These are phyloP conservation scores for Boletus edulis DNA, from an alignment of 768 basidiomycete species.

Conservation along the genomic window DNA sequence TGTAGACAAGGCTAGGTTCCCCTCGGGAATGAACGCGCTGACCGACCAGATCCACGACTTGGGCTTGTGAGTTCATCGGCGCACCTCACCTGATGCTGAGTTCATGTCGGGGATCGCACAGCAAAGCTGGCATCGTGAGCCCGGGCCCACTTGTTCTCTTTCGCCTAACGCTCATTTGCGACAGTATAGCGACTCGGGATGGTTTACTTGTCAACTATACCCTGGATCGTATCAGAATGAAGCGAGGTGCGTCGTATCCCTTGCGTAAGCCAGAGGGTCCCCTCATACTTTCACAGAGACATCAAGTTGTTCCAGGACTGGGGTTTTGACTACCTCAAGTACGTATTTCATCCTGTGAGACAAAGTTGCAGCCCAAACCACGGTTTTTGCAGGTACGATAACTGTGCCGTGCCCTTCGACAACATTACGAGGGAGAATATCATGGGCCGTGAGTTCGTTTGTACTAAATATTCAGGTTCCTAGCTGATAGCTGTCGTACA, in stretches of 20 bases:
- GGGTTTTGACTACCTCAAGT: constrained; percentile 70
- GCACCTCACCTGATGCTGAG: neutral
- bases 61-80: constrained; percentile 46
- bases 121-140: constrained; percentile 62
- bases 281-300: constrained; percentile 40
- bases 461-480: neutral
- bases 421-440: constrained; percentile 53
- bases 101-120: constrained; percentile 19
- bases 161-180: neutral
- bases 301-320: constrained; percentile 57
- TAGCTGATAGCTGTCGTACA: constrained; percentile 21
- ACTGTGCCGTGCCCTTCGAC: constrained; percentile 61
- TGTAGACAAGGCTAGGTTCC: constrained; percentile 49
- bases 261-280: neutral
- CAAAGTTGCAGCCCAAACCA: neutral
- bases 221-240: constrained; percentile 68
- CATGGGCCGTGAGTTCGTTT: constrained; percentile 44
- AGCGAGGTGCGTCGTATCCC: constrained; percentile 38
- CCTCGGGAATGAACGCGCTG: constrained; percentile 55
- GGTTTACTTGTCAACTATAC: constrained; percentile 64
- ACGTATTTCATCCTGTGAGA: constrained; percentile 12
- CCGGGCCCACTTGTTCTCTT: neutral
- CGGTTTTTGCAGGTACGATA: constrained; percentile 47
- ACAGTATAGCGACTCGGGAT: constrained; percentile 66
- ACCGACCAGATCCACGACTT: constrained; percentile 54